These are phyloP conservation scores for Climacium dendroides DNA, from an alignment of 225 moss, liverwort and hornwort species.

Conservation along the genomic window DNA sequence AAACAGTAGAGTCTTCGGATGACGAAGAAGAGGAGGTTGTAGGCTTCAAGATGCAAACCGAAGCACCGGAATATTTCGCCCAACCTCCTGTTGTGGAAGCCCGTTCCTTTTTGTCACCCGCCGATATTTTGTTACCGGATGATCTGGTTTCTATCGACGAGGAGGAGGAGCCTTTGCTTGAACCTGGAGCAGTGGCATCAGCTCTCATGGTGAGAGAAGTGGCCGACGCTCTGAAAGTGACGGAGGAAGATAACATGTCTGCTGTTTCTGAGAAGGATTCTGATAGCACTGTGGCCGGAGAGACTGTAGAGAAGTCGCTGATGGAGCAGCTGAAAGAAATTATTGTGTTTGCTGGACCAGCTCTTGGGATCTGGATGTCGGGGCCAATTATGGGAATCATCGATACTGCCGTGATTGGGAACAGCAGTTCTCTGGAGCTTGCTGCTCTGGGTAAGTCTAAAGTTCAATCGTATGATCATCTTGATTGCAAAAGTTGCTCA, in stretches of 20 bases:
- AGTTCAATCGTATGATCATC: not conserved
- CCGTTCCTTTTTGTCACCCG: not conserved
- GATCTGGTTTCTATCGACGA: not conserved
- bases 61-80: not conserved
- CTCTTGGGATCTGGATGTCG: conserved; percentile 89
- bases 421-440: conserved; percentile 80
- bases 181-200: conserved; percentile 37
- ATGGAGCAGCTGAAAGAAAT: conserved; percentile 66
- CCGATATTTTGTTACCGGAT: not conserved
- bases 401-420: conserved; percentile 86
- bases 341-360: conserved; percentile 85
- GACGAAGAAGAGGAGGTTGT: conserved; percentile 12
- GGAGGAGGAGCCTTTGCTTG: conserved; percentile 13
- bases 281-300: not conserved
- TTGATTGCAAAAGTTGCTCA: not conserved
- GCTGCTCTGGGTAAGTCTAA: conserved; percentile 64
- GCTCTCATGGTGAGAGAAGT: conserved; percentile 37
- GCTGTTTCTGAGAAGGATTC: not conserved
- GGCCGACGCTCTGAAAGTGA: conserved; percentile 27
- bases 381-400: conserved; percentile 92
- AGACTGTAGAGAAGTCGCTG: conserved; percentile 28
- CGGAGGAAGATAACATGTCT: conserved; percentile 19
- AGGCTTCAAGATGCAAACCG: conserved; percentile 20
- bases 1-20: conserved; percentile 9
- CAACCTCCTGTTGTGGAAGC: not conserved